Percentiles rank a stretch among this genome's conserved stretches.
phyloP scores from a whole-genome alignment of 805 yeast genomes.

The Candida pseudofarinosa region DNA sequence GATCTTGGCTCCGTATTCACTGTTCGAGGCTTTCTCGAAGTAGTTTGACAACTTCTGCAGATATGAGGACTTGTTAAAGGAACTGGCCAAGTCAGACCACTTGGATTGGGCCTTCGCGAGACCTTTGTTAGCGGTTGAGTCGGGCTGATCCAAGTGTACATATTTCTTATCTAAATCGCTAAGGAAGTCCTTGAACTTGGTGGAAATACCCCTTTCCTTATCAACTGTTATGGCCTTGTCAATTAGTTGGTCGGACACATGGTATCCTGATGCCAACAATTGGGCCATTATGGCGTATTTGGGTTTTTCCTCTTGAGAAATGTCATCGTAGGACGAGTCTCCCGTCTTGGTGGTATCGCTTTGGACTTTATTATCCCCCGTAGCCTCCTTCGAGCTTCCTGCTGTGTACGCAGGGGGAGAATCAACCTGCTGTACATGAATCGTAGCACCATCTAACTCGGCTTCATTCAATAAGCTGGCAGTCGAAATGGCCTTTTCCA shows the following conservation, averaged over 20 bases:
- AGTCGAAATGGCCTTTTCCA: conserved; percentile 60
- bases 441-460: conserved; percentile 57
- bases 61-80: conserved; percentile 28
- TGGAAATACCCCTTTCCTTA: conserved; percentile 56
- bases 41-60: conserved; percentile 38
- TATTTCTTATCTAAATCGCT: conserved; percentile 54
- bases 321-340: conserved; percentile 41
- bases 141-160: conserved; percentile 52
- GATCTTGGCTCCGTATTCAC: conserved; percentile 54
- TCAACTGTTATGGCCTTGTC: conserved; percentile 61
- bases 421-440: conserved; percentile 39
- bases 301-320: conserved; percentile 74
- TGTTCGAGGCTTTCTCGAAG: conserved; percentile 43
- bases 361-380: conserved; percentile 19
- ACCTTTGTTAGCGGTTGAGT: conserved; percentile 32
- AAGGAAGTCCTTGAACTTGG: conserved; percentile 54
- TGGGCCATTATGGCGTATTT: conserved; percentile 73
- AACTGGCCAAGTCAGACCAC: conserved; percentile 34
- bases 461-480: conserved; percentile 72
- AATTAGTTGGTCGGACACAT: conserved; percentile 56
- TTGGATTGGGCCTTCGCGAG: conserved; percentile 37
- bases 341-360: conserved; percentile 19
- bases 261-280: conserved; percentile 69
- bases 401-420: conserved; percentile 10
- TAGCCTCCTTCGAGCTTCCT: conserved; percentile 5